Conservation (phyloP, 1,284 basidiomycete species). For the Apiotrichum domesticum region DNA sequence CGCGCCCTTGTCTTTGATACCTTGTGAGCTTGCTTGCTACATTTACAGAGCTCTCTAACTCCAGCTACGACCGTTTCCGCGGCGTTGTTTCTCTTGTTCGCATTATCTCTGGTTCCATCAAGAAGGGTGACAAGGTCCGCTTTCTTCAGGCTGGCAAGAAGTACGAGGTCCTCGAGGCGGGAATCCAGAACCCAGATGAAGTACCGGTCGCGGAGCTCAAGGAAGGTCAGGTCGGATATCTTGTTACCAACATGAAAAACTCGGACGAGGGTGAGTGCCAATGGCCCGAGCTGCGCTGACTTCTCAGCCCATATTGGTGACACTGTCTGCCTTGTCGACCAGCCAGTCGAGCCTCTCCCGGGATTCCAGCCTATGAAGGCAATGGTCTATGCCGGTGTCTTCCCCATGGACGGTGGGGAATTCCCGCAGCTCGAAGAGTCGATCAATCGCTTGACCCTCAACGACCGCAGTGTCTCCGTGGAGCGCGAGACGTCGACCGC, state of each 20-base stretch:
- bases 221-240: slow-evolving; percentile 84
- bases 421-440: slow-evolving; percentile 94
- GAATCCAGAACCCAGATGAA: slow-evolving; percentile 88
- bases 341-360: slow-evolving; percentile 74
- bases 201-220: slow-evolving; percentile 61
- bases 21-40: slow-evolving; percentile 53
- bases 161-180: slow-evolving; percentile 88
- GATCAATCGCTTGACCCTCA: slow-evolving; percentile 59
- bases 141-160: slow-evolving; percentile 81
- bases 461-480: slow-evolving; percentile 62
- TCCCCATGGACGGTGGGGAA: slow-evolving; percentile 84
- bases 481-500: slow-evolving; percentile 89
- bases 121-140: slow-evolving; percentile 78
- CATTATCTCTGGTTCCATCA: slow-evolving; percentile 56
- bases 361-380: slow-evolving; percentile 89
- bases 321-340: slow-evolving; percentile 75
- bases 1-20: slow-evolving; percentile 92
- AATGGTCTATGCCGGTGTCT: slow-evolving; percentile 96
- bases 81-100: slow-evolving; percentile 91
- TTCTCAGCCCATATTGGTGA: slow-evolving; percentile 57
- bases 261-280: slow-evolving; percentile 72
- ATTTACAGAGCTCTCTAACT: neutral
- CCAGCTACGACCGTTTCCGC: slow-evolving; percentile 89
- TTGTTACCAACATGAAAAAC: slow-evolving; percentile 96
- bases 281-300: neutral